A percentile compares a stretch with the other conserved stretches of the same genome.
Conservation (phyloP, 2,329 filamentous ascomycete species). For the Neobulgaria alba region DNA sequence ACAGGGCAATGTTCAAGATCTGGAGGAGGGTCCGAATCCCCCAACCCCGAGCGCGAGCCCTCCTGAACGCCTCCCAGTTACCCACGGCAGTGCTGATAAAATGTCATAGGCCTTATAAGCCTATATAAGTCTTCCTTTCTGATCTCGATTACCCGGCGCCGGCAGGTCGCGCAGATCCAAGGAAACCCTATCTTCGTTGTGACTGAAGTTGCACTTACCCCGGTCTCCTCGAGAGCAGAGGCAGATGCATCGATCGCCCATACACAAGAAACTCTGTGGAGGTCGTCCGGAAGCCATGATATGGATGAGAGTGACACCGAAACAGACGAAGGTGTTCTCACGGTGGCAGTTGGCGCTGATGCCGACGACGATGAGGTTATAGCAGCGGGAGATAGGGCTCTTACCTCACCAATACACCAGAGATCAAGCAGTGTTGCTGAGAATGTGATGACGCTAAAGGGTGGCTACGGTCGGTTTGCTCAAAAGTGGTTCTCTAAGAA, state of each 20-base stretch:
- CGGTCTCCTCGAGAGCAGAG: constrained; percentile 66
- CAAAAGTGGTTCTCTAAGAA: constrained; percentile 84
- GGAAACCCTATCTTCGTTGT: constrained; percentile 79
- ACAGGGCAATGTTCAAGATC: too few species aligned
- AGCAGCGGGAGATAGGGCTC: not conserved
- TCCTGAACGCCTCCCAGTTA: too few species aligned
- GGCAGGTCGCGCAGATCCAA: constrained; percentile 81
- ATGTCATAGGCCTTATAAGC: constrained; percentile 72
- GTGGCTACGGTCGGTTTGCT: constrained; percentile 82
- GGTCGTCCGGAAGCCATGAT: constrained; percentile 25
- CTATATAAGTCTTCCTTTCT: constrained; percentile 77
- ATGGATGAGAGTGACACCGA: constrained; percentile 36
- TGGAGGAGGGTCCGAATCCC: too few species aligned
- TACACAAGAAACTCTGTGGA: constrained; percentile 41
- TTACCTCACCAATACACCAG: constrained; percentile 12
- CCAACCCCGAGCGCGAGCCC: too few species aligned
- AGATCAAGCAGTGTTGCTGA: constrained; percentile 62
- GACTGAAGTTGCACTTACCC: constrained; percentile 85
- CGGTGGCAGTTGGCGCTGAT: constrained; percentile 31
- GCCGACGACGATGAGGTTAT: constrained; percentile 33
- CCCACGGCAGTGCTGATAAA: too few species aligned
- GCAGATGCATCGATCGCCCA: constrained; percentile 63
- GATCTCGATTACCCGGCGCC: constrained; percentile 74
- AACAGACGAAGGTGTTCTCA: constrained; percentile 34
- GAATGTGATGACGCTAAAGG: constrained; percentile 76